A percentile compares a stretch with the other conserved stretches of the same genome.
These are phyloP conservation scores for Penicillium waksmanii DNA, from an alignment of 495 filamentous ascomycete genomes.

Conservation along the genomic window DNA sequence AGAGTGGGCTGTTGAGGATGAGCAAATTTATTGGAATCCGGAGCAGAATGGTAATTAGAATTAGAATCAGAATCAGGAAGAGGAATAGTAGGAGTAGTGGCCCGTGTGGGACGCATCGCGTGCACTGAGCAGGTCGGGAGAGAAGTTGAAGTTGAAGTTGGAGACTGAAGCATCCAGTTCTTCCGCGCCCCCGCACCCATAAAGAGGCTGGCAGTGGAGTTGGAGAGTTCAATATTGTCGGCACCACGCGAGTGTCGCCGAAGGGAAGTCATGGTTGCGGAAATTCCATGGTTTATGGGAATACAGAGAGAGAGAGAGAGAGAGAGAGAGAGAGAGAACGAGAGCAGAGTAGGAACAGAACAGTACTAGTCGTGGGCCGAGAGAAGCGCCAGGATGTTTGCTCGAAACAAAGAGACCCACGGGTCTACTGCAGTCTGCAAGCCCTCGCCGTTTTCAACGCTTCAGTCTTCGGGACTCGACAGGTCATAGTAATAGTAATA, in stretches of 20 bases:
- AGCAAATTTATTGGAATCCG: neutral
- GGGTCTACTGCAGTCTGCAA: too few species aligned
- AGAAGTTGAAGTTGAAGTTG: slow-evolving; percentile 7
- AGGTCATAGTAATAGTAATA: too few species aligned
- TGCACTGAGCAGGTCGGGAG: neutral
- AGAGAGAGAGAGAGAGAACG: neutral
- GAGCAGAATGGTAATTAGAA: neutral
- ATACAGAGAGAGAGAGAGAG: neutral
- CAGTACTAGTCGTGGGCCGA: too few species aligned
- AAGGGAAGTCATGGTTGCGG: slow-evolving; percentile 1
- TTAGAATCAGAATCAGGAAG: too few species aligned
- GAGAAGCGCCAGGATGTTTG: neutral
- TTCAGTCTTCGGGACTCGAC: too few species aligned
- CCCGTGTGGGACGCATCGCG: neutral
- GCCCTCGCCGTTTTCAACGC: too few species aligned
- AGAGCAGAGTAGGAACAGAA: neutral
- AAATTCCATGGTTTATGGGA: neutral
- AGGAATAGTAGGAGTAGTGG: neutral
- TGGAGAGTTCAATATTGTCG: slow-evolving; percentile 58
- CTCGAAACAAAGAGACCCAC: neutral
- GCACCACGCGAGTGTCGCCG: slow-evolving; percentile 6
- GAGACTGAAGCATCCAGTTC: slow-evolving; percentile 61
- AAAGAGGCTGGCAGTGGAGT: slow-evolving; percentile 70
- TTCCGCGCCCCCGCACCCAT: slow-evolving; percentile 62
- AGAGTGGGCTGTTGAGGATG: neutral